phyloP scores from a whole-genome alignment of 75 land plant species.

The Gnetum montanum region DNA sequence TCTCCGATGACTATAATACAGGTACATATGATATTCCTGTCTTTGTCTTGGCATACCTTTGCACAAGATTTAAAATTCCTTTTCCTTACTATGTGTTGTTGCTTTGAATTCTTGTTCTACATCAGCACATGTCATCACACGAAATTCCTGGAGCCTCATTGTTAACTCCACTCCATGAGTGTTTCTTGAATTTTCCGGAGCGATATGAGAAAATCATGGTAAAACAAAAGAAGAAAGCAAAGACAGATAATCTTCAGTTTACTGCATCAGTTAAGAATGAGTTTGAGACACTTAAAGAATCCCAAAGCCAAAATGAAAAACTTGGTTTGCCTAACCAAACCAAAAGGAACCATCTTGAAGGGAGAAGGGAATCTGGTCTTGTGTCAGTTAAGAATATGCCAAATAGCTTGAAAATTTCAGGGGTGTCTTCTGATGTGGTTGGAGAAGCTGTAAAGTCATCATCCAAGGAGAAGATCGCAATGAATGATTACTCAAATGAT shows the following conservation, averaged over 20 bases:
- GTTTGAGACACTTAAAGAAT: slow-evolving; percentile 1
- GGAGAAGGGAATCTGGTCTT: slow-evolving; percentile 6
- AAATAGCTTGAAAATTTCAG: neutral
- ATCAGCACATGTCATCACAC: slow-evolving; percentile 77
- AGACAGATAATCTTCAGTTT: neutral
- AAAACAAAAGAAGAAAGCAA: slow-evolving; percentile 1
- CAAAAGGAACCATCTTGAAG: slow-evolving; percentile 7
- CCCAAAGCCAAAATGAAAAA: slow-evolving; percentile 9
- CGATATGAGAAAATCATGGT: slow-evolving; percentile 8
- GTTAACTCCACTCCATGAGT: slow-evolving; percentile 64
- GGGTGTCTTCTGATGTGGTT: neutral
- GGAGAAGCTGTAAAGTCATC: neutral
- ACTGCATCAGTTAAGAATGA: slow-evolving; percentile 2
- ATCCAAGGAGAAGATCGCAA: neutral
- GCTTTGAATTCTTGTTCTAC: slow-evolving; percentile 1
- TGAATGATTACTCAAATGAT: slow-evolving; percentile 6
- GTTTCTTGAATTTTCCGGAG: slow-evolving; percentile 21
- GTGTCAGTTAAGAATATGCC: slow-evolving; percentile 6
- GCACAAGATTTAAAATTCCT: neutral
- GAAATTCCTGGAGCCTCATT: slow-evolving; percentile 36
- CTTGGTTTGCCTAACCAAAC: slow-evolving; percentile 10
- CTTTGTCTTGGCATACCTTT: neutral
- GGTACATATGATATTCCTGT: slow-evolving; percentile 17
- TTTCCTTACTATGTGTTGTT: neutral
- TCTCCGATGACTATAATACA: slow-evolving; percentile 53